These are phyloP conservation scores for Geum urbanum DNA, from an alignment of 306 rosid genomes.

Conservation along the genomic window DNA sequence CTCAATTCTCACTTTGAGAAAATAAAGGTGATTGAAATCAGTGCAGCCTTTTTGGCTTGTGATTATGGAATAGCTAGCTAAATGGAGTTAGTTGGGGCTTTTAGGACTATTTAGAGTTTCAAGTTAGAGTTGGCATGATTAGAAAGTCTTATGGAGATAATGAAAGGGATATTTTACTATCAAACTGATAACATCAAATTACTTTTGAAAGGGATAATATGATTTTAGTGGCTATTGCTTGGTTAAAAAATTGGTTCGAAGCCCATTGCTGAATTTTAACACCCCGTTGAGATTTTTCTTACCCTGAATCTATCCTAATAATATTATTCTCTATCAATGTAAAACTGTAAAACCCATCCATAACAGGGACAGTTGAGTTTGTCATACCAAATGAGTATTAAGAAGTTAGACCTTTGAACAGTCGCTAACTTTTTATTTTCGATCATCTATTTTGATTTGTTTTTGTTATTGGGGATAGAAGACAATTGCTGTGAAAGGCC, in stretches of 20 bases:
- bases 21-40: background rate
- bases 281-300: background rate
- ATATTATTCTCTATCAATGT: background rate
- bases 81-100: background rate
- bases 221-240: background rate
- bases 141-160: background rate
- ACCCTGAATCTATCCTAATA: background rate
- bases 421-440: background rate
- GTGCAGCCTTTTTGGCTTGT: background rate
- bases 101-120: background rate
- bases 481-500: constrained; percentile 7
- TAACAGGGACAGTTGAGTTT: background rate
- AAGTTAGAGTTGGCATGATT: background rate
- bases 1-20: background rate
- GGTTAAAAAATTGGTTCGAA: background rate
- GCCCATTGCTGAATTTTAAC: background rate
- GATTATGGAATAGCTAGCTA: background rate
- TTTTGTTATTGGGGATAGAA: background rate
- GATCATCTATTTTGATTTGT: too few species aligned
- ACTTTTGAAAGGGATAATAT: background rate
- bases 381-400: background rate
- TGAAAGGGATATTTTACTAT: background rate
- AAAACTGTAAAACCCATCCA: background rate
- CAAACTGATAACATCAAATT: background rate
- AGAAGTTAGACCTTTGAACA: background rate